Evolutionary conservation across 2,329 filamentous ascomycete species (phyloP).

Genomic region (Nannizzia gypsea): DNA sequence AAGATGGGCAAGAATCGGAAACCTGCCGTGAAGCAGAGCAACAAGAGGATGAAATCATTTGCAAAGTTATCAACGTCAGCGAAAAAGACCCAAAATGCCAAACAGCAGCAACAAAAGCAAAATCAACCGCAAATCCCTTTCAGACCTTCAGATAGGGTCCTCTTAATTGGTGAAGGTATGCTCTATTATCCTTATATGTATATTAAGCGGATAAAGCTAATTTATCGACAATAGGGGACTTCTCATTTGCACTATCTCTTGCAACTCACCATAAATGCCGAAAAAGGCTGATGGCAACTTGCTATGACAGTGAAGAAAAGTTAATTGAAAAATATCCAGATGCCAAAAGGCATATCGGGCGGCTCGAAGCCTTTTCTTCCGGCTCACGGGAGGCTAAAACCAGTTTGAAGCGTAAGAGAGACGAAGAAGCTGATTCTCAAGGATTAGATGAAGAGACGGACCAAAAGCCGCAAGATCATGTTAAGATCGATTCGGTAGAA

Average conservation of each 20-base stretch:
- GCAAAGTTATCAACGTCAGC: slow-evolving; percentile 18
- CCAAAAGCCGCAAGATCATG: not conserved
- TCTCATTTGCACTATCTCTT: slow-evolving; percentile 38
- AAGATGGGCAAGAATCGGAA: slow-evolving; percentile 21
- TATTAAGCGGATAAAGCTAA: slow-evolving; percentile 5
- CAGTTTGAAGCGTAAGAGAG: slow-evolving; percentile 17
- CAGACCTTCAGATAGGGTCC: slow-evolving; percentile 29
- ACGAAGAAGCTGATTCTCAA: slow-evolving; percentile 3
- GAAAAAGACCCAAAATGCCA: not conserved
- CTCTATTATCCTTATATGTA: slow-evolving; percentile 1
- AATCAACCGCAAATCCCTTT: slow-evolving; percentile 31
- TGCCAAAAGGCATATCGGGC: slow-evolving; percentile 46
- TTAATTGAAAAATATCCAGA: slow-evolving; percentile 66
- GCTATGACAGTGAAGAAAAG: slow-evolving; percentile 33
- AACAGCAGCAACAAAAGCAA: slow-evolving; percentile 11
- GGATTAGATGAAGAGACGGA: slow-evolving; percentile 1
- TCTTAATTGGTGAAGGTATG: slow-evolving; percentile 37
- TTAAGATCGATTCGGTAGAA: not conserved
- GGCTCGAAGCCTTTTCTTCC: slow-evolving; percentile 19
- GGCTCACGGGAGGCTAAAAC: not conserved
- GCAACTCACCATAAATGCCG: slow-evolving; percentile 31
- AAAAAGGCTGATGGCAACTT: slow-evolving; percentile 31
- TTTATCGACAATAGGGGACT: slow-evolving; percentile 28
- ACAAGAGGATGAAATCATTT: slow-evolving; percentile 22
- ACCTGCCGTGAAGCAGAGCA: slow-evolving; percentile 12